Base-by-base conservation (phyloP, 2,329 filamentous ascomycete species). In the Cephalotrichum gorgonifer region DNA sequence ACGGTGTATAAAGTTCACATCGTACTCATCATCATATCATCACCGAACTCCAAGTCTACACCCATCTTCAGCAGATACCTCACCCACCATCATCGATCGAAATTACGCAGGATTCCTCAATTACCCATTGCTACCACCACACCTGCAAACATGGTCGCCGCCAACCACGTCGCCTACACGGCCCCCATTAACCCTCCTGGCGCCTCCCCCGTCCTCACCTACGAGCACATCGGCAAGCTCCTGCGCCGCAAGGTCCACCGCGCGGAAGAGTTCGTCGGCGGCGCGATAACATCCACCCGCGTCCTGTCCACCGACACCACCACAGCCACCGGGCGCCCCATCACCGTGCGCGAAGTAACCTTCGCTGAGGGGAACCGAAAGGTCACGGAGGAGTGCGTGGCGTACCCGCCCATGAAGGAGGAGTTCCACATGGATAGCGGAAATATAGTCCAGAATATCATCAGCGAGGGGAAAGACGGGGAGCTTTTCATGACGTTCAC, bases 371-470 rank as follows among this genome's bases (percentile, higher is more conserved):
- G 52, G 9, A 15, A 20, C 39, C 6, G 48, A 39, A 1, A 28
- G 0, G 58, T 65, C 14, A 53, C 54, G 6, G 65, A 68, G 52
- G 51, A 55, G 15, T 64, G 63, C 50, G 53, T 58, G 9, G 57
- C 62, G 38, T 61, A 60, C 49, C 54, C 57, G 1, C 62, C 65
- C 3, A 58, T 54, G 53, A 59, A 63, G 14, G 55, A 66, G 31
- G 61, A 63, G 39, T 68, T 66, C 49, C 51, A 54, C 12, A 63
- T 65, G 27, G 56, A 59, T 11, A 62, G 65, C 43, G 66, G 65
- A 2, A 65, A 60, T 50, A 60, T 55, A 2, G 57, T 66, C 44
- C 59, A 58, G 45, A 67, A 67, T 31, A 53, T 67, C 14, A 55
- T 67, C 3, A 63, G 62, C 51, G 50, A 43, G 6, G 60, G 60